These are phyloP conservation scores for Sporothrix mexicana DNA, from an alignment of 2,329 filamentous ascomycete genomes.

Conservation along the genomic window DNA sequence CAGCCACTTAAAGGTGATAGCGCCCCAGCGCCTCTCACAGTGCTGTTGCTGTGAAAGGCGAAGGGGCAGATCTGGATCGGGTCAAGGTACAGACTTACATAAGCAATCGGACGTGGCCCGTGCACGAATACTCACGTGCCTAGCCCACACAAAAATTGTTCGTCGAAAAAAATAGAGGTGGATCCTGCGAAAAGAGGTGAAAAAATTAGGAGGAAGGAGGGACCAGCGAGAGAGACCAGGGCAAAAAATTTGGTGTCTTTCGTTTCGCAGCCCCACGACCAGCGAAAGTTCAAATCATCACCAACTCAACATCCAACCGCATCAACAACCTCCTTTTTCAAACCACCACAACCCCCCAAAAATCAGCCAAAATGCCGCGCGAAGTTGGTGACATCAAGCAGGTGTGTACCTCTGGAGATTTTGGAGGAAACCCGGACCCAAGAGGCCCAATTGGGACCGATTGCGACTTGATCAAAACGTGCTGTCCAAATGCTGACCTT, in stretches of 20 bases:
- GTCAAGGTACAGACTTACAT: slow-evolving; percentile 4
- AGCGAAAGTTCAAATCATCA: slow-evolving; percentile 13
- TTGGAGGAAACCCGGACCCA: not conserved
- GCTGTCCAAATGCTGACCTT: slow-evolving; percentile 29
- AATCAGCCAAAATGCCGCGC: slow-evolving; percentile 84
- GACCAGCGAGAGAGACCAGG: slow-evolving; percentile 7
- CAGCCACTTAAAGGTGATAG: slow-evolving; percentile 24
- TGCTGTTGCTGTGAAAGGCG: not conserved
- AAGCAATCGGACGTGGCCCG: slow-evolving; percentile 19
- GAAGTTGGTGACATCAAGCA: slow-evolving; percentile 98
- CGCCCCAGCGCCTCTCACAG: not conserved
- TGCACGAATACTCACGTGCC: slow-evolving; percentile 34
- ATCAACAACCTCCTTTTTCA: slow-evolving; percentile 35
- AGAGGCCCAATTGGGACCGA: not conserved
- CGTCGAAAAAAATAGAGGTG: slow-evolving; percentile 25
- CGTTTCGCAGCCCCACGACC: slow-evolving; percentile 29
- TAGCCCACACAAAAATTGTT: slow-evolving; percentile 36
- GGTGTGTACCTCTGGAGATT: slow-evolving; percentile 50
- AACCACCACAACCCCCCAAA: slow-evolving; percentile 41
- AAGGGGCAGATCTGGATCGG: too few species aligned
- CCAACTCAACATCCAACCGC: slow-evolving; percentile 36
- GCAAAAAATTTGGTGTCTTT: slow-evolving; percentile 22
- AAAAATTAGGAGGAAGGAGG: slow-evolving; percentile 26
- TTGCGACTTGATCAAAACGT: not conserved
- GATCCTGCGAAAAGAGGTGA: slow-evolving; percentile 29